These are phyloP conservation scores for Strobilomyces dryophilus DNA, from an alignment of 768 basidiomycete genomes.

Conservation along the genomic window DNA sequence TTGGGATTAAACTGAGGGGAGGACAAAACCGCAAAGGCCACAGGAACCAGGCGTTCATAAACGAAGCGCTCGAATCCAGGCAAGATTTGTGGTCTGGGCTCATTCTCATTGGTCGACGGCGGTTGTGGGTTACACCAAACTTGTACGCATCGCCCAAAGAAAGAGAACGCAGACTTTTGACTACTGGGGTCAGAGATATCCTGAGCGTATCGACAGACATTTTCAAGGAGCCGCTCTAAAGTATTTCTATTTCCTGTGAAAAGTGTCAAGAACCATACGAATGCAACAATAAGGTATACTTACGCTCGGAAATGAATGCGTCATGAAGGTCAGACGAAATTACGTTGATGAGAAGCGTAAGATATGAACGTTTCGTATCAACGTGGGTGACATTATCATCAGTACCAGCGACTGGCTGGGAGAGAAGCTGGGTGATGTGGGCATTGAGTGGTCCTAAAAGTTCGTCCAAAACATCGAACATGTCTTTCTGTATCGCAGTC, in stretches of 20 bases:
- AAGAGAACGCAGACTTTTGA: conserved; percentile 76
- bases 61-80: conserved; percentile 93
- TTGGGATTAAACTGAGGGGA: conserved; percentile 79
- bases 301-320: conserved; percentile 86
- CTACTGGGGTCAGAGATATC: conserved; percentile 72
- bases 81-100: conserved; percentile 38
- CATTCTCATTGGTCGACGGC: conserved; percentile 32
- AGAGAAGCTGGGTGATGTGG: conserved; percentile 75
- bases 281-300: conserved; percentile 23
- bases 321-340: conserved; percentile 77
- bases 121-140: conserved; percentile 61
- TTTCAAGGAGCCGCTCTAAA: conserved; percentile 74
- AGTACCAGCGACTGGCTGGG: conserved; percentile 80
- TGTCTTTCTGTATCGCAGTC: conserved; percentile 54
- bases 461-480: conserved; percentile 86
- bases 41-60: conserved; percentile 80
- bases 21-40: conserved; percentile 78
- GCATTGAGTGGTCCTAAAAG: conserved; percentile 81
- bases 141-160: conserved; percentile 65
- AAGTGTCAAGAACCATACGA: neutral
- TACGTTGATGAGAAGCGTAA: conserved; percentile 74
- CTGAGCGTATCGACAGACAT: conserved; percentile 66
- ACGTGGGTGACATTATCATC: conserved; percentile 78
- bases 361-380: conserved; percentile 87
- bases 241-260: conserved; percentile 54